Evolutionary conservation across 2,329 filamentous ascomycete species (phyloP).

Genomic region (Calonectria pseudoturangicola): DNA sequence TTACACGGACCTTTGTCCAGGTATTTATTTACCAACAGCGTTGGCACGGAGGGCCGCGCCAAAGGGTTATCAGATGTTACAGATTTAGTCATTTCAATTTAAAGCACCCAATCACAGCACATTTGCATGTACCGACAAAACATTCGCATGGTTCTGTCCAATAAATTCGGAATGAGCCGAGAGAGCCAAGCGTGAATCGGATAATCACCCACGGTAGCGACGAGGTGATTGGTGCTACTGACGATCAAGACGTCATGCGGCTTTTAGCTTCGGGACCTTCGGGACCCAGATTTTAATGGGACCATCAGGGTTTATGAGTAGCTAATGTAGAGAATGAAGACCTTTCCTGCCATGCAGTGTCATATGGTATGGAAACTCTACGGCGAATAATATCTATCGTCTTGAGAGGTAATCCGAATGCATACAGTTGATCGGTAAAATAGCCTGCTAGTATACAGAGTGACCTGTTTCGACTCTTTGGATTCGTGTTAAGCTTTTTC

Average conservation of each 20-base stretch:
- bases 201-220: background rate
- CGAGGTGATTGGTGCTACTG: background rate
- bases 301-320: background rate
- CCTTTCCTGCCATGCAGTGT: too few relatives aligned
- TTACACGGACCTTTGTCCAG: background rate
- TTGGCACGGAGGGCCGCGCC: background rate
- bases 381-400: too few relatives aligned
- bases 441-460: too few relatives aligned
- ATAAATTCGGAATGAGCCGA: background rate
- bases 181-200: background rate
- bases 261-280: slow-evolving; percentile 7
- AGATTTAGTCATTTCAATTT: background rate
- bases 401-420: too few relatives aligned
- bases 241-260: slow-evolving; percentile 19
- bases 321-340: too few relatives aligned
- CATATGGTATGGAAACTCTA: too few relatives aligned
- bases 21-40: background rate
- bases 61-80: background rate
- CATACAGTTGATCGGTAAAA: too few relatives aligned
- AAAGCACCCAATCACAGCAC: background rate
- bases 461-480: background rate
- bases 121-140: background rate
- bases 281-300: background rate
- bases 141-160: too few relatives aligned
- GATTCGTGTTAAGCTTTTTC: background rate